These are phyloP conservation scores for Rhododendron ferrugineum DNA, from an alignment of 148 eudicot genomes.

Conservation along the genomic window DNA sequence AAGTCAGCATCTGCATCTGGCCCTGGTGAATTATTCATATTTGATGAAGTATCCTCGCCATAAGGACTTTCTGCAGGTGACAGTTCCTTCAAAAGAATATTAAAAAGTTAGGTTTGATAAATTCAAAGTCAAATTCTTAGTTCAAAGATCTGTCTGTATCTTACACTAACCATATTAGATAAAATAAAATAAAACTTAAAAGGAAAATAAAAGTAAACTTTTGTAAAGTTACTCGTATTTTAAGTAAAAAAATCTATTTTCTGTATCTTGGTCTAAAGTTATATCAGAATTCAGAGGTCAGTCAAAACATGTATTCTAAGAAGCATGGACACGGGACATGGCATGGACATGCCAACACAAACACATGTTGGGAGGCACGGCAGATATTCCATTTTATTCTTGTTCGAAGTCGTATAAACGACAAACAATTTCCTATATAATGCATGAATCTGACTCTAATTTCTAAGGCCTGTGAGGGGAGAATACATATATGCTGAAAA, in stretches of 20 bases:
- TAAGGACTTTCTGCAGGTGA: constrained; percentile 56
- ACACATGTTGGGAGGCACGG: neutral
- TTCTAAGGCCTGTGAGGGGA: neutral
- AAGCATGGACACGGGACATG: neutral
- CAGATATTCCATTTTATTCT: neutral
- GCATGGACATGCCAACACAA: neutral
- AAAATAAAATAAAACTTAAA: neutral
- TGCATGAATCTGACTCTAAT: neutral
- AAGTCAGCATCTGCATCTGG: constrained; percentile 45
- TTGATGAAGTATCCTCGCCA: constrained; percentile 68
- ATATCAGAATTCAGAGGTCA: neutral
- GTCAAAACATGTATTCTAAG: neutral
- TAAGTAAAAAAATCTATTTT: neutral
- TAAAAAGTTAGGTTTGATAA: neutral
- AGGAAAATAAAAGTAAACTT: neutral
- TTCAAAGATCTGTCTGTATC: neutral
- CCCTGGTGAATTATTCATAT: constrained; percentile 69
- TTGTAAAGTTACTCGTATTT: neutral
- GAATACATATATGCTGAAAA: neutral
- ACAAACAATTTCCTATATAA: neutral
- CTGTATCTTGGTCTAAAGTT: neutral
- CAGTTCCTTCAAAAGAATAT: constrained; percentile 28
- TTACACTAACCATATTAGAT: neutral
- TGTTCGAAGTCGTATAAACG: neutral
- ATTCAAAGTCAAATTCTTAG: neutral